Evolutionary conservation across 1,139 yeast species (phyloP), one percentile per base, ranked within the genome.

Genomic region (Lodderomyces margitis): DNA sequence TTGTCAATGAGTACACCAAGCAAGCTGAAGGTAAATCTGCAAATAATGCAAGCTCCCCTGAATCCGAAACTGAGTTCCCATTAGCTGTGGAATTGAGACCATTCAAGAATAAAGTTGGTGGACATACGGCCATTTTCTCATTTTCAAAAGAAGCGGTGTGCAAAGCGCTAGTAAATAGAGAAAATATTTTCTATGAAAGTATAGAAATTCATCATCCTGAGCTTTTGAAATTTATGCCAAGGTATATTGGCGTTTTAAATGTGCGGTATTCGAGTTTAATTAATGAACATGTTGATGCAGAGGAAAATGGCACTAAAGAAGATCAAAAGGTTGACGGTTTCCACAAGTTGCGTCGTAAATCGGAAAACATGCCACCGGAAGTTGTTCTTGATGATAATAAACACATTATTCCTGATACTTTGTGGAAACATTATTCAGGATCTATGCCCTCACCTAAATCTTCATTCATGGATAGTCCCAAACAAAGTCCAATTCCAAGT

Each of bases 71-170:
- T 3, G 33, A 41, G 28, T 83, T 70, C 52, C 87, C 89, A 1
- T 64, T 82, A 36, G 82, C 96, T 1, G 96, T 89, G 1, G 96
- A 89, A 57, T 66, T 91, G 43, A 80, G 87, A 40, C 55, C 55
- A 8, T 51, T 51, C 19, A 81, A 83, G 50, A 91, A 92, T 58
- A 87, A 87, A 57, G 98, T 94, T 6, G 99, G 99, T 8, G 99
- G 99, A 0, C 99, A 94, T 59, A 92, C 97, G 0, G 97, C 98
- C 1, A 89, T 94, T 37, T 94, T 92, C 64, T 76, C 92, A 49
- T 92, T 92, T 58, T 85, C 95, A 6, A 85, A 83, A 52, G 73
- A 87, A 44, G 98, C 98, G 0, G 96, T 94, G n/a, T 92, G 98
- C 62, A 94, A 94, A 61, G 94, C 95, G 1, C 68, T 92, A 47